Evolutionary conservation across 1,284 basidiomycete genomes (phyloP).

Genomic region (Ganoderma multipileum): DNA sequence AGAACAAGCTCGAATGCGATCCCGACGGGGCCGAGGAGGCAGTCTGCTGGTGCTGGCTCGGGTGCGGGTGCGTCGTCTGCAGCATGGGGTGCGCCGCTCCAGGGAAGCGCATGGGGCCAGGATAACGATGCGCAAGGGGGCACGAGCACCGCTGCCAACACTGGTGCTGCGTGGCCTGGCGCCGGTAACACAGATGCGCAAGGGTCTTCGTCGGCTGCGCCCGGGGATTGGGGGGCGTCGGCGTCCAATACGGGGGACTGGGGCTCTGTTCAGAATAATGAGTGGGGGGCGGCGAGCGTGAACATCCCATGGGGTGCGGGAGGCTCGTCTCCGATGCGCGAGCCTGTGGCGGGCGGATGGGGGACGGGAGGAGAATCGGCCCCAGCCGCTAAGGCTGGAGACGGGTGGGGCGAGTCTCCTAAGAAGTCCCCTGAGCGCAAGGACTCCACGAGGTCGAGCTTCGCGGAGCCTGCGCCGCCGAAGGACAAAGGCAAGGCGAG

Average conservation of each 20-base stretch:
- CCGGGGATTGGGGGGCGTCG: neutral
- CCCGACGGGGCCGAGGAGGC: conserved; percentile 1
- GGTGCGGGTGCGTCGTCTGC: neutral
- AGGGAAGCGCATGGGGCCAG: neutral
- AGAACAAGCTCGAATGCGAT: neutral
- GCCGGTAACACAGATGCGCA: neutral
- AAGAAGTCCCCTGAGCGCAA: neutral
- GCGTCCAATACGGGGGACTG: neutral
- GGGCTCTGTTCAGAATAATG: neutral
- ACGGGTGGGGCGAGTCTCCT: neutral
- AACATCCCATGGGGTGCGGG: neutral
- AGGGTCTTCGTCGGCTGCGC: neutral
- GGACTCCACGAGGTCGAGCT: conserved; percentile 1
- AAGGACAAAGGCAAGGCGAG: conserved; percentile 2
- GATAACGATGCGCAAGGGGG: neutral
- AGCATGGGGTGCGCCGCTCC: neutral
- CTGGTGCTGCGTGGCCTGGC: neutral
- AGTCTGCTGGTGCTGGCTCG: too few relatives aligned
- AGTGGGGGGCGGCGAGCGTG: neutral
- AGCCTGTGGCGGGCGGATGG: neutral
- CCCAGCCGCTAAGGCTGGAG: neutral
- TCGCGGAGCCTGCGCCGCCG: neutral
- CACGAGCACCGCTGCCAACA: neutral
- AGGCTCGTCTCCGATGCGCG: neutral
- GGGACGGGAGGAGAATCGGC: neutral